A percentile compares a stretch with the other conserved stretches of the same genome.
Conservation (phyloP, 1,284 basidiomycete species). For the Tylopilus sp. region DNA sequence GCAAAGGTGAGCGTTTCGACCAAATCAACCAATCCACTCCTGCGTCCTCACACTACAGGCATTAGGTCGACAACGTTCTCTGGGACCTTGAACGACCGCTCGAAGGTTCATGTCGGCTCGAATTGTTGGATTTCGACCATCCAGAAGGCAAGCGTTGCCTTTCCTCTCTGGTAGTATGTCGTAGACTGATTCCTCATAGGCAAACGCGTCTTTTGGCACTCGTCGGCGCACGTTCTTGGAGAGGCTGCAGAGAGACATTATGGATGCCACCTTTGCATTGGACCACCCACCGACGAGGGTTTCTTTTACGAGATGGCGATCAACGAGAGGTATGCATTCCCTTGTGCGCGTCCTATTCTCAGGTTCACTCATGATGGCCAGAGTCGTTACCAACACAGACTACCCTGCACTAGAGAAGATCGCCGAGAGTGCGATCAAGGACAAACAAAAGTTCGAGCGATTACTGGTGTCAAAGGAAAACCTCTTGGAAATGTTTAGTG, state of each 20-base stretch:
- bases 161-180: neutral
- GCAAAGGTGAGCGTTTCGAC: constrained; percentile 63
- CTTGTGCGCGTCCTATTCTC: neutral
- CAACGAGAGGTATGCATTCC: constrained; percentile 54
- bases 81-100: constrained; percentile 97
- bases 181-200: constrained; percentile 42
- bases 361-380: constrained; percentile 27
- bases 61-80: constrained; percentile 76
- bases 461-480: constrained; percentile 92
- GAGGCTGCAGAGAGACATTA: constrained; percentile 97
- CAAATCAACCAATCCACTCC: neutral
- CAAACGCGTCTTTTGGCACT: constrained; percentile 99
- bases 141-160: constrained; percentile 69
- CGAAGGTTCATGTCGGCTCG: constrained; percentile 79
- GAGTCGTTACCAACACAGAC: constrained; percentile 77
- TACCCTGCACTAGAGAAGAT: constrained; percentile 91
- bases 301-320: constrained; percentile 99
- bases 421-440: constrained; percentile 87
- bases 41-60: neutral
- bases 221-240: constrained; percentile 98
- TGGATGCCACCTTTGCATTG: constrained; percentile 96
- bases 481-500: constrained; percentile 94
- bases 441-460: constrained; percentile 97
- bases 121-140: constrained; percentile 93
- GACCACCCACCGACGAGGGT: constrained; percentile 96